phyloP scores from a whole-genome alignment of 257 asterid genomes.

The Solanum tarapatanum region DNA sequence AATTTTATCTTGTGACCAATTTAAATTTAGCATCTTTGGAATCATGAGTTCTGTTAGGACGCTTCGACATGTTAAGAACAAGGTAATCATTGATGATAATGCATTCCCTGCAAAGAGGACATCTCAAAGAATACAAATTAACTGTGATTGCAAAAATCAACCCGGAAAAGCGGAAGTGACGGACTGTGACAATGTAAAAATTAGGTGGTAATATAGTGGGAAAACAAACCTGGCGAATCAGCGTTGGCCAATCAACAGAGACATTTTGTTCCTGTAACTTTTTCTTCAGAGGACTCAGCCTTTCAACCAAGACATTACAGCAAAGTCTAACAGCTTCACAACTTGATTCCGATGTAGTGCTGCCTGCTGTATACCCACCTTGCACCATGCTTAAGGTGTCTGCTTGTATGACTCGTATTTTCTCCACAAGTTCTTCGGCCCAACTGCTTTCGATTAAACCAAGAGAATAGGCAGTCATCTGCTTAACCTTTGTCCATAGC shows the following conservation, averaged over 20 bases:
- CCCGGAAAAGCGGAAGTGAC: background rate
- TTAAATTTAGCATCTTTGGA: background rate
- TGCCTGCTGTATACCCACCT: conserved; percentile 59
- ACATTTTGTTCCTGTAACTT: conserved; percentile 40
- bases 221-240: conserved; percentile 41
- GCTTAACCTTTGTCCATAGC: conserved; percentile 68
- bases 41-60: background rate
- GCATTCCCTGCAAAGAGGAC: background rate
- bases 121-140: background rate
- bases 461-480: conserved; percentile 53
- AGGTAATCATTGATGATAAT: background rate
- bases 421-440: conserved; percentile 36
- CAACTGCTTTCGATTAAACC: conserved; percentile 38
- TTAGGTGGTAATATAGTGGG: background rate
- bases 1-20: background rate
- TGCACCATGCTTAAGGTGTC: conserved; percentile 64
- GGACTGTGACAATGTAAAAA: background rate
- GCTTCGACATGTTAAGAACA: background rate
- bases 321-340: conserved; percentile 68
- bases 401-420: conserved; percentile 55
- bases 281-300: conserved; percentile 33
- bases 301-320: conserved; percentile 50
- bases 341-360: conserved; percentile 78
- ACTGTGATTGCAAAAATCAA: background rate
- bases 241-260: conserved; percentile 40